Evolutionary conservation across 495 filamentous ascomycete species (phyloP), one percentile per base, ranked within the genome.

Genomic region (Aspergillus haitiensis): DNA sequence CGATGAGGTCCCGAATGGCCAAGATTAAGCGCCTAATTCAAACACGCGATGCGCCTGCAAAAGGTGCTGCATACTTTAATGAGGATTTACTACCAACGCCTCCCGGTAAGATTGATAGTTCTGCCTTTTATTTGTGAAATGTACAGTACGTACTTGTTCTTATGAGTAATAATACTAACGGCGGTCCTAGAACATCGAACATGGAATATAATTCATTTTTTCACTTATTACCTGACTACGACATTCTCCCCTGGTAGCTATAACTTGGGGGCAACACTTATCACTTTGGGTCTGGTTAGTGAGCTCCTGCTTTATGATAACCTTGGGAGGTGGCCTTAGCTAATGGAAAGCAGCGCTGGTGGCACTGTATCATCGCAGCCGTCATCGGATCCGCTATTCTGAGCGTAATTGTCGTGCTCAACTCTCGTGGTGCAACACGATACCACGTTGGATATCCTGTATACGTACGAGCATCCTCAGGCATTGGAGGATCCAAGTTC

Each of bases 361-460:
- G 58, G 58, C 58, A 60, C 50, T 34, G 27, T 37, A 9, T 60
- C 35, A 44, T 60, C 33, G 58, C 58, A 7, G 48, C 58, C 16
- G 15, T 39, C 6, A 54, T 55, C 58, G 58, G 37, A 16, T 60
- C 58, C 21, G 9, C 35, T 32, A 34, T 55, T 49, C 58, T 60
- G 5, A 27, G n/a, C 8, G 13, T 58, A 9, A 51, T 62, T 16
- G 56, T 65, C 35, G 48, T 59, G n/a, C 59, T 66, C 15, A 66
- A 66, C 46, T 59, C 56, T 31, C 64, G 64, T 10, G 60, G 46
- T 13, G 64, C 60, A 8, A 59, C 61, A 6, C 46, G 53, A 32
- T 66, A 63, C 51, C 64, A 67, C 52, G 44, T 82, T 6, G 81
- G 81, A 7, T 88, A 84, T 70, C 81, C 84, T 7, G 81, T 87